Conservation (phyloP, 768 basidiomycete species). For the Podaxis sp. region DNA sequence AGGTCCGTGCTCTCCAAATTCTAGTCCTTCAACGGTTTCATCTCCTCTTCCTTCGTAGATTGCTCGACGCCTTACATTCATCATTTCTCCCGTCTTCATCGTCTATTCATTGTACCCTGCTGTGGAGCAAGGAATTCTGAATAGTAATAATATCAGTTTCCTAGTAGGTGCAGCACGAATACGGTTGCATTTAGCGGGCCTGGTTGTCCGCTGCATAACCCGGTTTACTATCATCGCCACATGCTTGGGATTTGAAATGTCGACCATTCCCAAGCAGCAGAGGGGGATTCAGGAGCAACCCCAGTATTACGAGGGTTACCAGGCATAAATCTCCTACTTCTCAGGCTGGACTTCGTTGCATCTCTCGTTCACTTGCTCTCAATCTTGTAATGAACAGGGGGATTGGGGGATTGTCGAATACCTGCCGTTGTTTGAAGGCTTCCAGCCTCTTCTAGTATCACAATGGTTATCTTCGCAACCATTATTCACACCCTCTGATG, state of each 20-base stretch:
- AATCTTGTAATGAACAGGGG: no score
- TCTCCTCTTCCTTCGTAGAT: background rate
- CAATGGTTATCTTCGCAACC: no score
- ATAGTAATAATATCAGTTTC: background rate
- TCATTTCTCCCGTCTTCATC: background rate
- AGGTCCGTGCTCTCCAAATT: background rate
- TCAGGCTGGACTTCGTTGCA: background rate
- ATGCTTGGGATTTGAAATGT: slow-evolving; percentile 2
- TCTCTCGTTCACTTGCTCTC: background rate
- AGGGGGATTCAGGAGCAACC: background rate
- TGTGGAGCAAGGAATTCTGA: background rate
- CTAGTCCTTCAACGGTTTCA: background rate
- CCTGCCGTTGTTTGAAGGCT: no score
- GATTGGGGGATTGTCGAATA: no score
- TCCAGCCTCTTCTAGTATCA: no score
- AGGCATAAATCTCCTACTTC: background rate
- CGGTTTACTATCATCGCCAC: background rate
- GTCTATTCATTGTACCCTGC: background rate
- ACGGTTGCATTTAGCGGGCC: background rate
- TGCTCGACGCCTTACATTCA: background rate
- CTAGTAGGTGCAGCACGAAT: background rate
- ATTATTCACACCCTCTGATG: no score
- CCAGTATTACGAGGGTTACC: background rate
- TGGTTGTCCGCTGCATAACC: background rate
- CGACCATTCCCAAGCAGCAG: background rate